Evolutionary conservation across 306 rosid genomes (phyloP).

Genomic region (Gleditsia sinensis): DNA sequence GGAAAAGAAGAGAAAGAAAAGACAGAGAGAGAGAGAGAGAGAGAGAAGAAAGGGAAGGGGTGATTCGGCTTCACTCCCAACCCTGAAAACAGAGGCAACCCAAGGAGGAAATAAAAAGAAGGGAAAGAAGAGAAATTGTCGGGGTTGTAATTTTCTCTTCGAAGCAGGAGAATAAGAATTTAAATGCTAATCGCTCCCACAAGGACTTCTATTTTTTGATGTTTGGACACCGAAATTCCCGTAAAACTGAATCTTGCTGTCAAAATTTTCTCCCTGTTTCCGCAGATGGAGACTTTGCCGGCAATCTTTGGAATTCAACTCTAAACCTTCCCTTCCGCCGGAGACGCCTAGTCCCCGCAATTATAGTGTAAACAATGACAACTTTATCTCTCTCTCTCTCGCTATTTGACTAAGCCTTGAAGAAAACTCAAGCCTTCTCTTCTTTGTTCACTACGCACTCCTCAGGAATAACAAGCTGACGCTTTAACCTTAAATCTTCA

Average conservation of each 20-base stretch:
- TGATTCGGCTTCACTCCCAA: constrained; percentile 63
- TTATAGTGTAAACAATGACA: constrained; percentile 25
- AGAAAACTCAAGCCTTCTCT: constrained; percentile 56
- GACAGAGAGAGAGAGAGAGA: neutral
- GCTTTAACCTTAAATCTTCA: constrained; percentile 48
- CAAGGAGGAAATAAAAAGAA: neutral
- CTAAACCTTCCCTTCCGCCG: constrained; percentile 26
- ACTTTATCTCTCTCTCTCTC: constrained; percentile 4
- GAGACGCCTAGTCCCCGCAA: constrained; percentile 20
- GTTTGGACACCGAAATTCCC: constrained; percentile 45
- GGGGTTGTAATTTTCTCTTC: constrained; percentile 33
- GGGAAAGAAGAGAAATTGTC: constrained; percentile 30
- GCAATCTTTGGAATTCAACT: constrained; percentile 30
- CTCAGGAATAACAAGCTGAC: neutral
- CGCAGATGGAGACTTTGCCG: constrained; percentile 41
- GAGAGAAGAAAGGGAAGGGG: constrained; percentile 16
- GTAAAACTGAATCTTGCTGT: constrained; percentile 44
- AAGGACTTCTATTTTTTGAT: constrained; percentile 50
- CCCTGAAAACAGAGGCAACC: constrained; percentile 45
- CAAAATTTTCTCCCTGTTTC: constrained; percentile 19
- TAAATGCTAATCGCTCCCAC: constrained; percentile 39
- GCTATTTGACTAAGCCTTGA: constrained; percentile 45
- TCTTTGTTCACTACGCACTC: constrained; percentile 31
- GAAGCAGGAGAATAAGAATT: constrained; percentile 32
- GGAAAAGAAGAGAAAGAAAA: neutral